Conservation (phyloP, 768 basidiomycete species). For the Trichaptum fuscoviolaceum region DNA sequence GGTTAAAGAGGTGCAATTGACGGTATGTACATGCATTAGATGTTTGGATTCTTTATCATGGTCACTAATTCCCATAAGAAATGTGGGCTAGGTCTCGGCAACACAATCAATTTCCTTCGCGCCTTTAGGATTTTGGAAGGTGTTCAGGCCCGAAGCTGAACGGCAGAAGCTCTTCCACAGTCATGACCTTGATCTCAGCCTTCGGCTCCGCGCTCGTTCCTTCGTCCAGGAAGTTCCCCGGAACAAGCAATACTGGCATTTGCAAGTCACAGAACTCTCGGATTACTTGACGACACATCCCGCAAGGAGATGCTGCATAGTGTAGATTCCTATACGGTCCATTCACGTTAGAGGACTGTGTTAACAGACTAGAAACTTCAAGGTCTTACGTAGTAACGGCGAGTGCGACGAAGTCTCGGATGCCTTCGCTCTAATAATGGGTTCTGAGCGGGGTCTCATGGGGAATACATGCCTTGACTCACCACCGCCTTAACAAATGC, state of each 20-base stretch:
- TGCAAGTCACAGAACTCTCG: conserved; percentile 77
- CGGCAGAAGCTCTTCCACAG: conserved; percentile 70
- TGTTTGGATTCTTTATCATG: neutral
- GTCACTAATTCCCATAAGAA: too few relatives aligned
- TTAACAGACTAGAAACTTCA: neutral
- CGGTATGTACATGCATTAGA: neutral
- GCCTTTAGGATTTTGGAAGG: conserved; percentile 27
- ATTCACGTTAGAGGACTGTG: neutral
- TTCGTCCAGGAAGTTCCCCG: conserved; percentile 50
- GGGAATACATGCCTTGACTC: conserved; percentile 25
- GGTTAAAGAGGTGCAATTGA: neutral
- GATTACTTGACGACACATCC: conserved; percentile 88
- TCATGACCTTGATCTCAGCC: conserved; percentile 56
- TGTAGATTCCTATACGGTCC: conserved; percentile 54
- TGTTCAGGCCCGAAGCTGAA: conserved; percentile 87
- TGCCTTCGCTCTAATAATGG: conserved; percentile 70
- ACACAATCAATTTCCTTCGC: neutral
- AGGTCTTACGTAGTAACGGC: conserved; percentile 71
- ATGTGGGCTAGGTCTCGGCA: too few relatives aligned
- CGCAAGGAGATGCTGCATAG: conserved; percentile 75
- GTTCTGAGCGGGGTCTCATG: neutral
- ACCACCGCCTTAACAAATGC: conserved; percentile 94
- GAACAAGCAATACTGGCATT: conserved; percentile 70
- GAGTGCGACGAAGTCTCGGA: conserved; percentile 60
- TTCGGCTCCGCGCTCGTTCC: conserved; percentile 34